Evolutionary conservation across 768 basidiomycete genomes (phyloP).

Genomic region (Dictyophora rubrovolvata): DNA sequence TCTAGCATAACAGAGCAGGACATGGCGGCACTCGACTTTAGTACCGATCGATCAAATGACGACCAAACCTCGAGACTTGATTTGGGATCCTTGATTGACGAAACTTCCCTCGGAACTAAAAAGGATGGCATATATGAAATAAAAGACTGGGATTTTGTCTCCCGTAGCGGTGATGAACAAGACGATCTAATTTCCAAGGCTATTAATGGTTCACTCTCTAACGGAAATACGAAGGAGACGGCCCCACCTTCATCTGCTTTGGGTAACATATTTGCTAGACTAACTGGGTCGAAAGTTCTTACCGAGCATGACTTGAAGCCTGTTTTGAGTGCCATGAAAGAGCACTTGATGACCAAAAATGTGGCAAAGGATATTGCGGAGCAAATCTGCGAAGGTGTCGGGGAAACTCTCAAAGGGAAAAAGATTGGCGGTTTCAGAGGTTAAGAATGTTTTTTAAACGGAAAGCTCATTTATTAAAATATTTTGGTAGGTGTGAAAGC

Average conservation of each 20-base stretch:
- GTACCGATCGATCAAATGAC: conserved; percentile 26
- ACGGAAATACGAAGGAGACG: conserved; percentile 22
- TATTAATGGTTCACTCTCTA: conserved; percentile 25
- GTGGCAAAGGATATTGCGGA: conserved; percentile 94
- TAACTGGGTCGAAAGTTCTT: conserved; percentile 79
- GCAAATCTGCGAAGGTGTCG: conserved; percentile 92
- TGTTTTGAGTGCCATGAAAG: conserved; percentile 88
- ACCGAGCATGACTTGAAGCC: conserved; percentile 78
- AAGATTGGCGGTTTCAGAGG: conserved; percentile 87
- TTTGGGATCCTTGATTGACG: conserved; percentile 54
- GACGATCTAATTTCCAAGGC: conserved; percentile 52
- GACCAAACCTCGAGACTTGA: conserved; percentile 26
- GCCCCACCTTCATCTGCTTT: conserved; percentile 34
- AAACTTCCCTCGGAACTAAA: conserved; percentile 65
- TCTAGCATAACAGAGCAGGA: conserved; percentile 71
- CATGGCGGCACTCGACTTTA: conserved; percentile 91
- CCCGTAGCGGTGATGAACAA: conserved; percentile 29
- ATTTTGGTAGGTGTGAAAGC: conserved; percentile 58
- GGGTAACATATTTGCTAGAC: conserved; percentile 68
- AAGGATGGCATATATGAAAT: conserved; percentile 65
- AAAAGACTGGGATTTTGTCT: conserved; percentile 74
- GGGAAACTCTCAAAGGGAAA: conserved; percentile 79
- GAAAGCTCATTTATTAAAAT: conserved; percentile 9
- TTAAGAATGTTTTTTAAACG: conserved; percentile 26
- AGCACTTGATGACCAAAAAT: conserved; percentile 97